These are phyloP conservation scores for Silene uniflora DNA, from an alignment of 148 eudicot genomes.

Conservation along the genomic window DNA sequence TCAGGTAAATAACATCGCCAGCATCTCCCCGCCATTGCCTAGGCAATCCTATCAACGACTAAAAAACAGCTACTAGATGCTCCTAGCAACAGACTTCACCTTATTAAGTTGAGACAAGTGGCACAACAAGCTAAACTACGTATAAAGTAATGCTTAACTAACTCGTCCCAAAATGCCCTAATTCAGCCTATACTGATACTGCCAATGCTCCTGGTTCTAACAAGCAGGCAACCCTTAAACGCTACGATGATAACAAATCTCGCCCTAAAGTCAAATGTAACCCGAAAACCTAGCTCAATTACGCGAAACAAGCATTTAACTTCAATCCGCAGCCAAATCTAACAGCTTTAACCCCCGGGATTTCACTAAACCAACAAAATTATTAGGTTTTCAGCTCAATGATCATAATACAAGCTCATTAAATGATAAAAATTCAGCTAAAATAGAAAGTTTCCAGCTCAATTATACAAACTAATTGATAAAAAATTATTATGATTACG, in stretches of 20 bases:
- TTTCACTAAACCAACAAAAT: constrained; percentile 10
- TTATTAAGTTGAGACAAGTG: not conserved
- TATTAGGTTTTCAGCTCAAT: constrained; percentile 14
- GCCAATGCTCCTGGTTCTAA: not conserved
- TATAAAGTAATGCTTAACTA: not conserved
- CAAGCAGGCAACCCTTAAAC: not conserved
- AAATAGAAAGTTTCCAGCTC: constrained; percentile 16
- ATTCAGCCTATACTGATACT: not conserved
- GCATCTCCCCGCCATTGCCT: not conserved
- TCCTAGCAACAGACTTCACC: not conserved
- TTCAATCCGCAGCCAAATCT: constrained; percentile 16
- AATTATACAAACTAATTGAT: not conserved
- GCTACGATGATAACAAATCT: not conserved
- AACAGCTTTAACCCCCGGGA: constrained; percentile 1
- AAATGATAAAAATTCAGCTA: constrained; percentile 8
- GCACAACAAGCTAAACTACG: not conserved
- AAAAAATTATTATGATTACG: not conserved
- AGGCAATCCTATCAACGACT: not conserved
- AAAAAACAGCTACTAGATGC: not conserved
- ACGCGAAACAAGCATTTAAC: constrained; percentile 3
- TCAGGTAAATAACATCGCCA: not conserved
- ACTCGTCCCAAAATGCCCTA: constrained; percentile 7
- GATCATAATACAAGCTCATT: constrained; percentile 2
- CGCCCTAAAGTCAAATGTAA: not conserved
- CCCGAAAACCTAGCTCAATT: constrained; percentile 16